A percentile compares a stretch with the other conserved stretches of the same genome.
phyloP scores from a whole-genome alignment of 495 filamentous ascomycete species.

The Cercophora newfieldiana region DNA sequence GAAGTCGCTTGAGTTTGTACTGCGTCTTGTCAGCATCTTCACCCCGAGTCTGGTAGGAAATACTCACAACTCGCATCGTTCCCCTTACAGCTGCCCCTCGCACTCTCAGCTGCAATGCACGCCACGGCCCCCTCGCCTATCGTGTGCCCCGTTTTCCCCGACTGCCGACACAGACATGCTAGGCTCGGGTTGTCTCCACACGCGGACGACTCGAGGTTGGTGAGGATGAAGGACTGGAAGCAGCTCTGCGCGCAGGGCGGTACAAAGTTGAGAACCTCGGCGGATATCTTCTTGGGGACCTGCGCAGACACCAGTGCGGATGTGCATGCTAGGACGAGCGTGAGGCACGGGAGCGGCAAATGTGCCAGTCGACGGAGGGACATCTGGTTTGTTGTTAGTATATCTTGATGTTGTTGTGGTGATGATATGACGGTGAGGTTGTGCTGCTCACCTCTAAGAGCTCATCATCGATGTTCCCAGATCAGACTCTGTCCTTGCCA shows the following conservation, averaged over 20 bases:
- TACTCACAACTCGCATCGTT: constrained; percentile 39
- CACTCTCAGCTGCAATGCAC: constrained; percentile 56
- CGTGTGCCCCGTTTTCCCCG: constrained; percentile 63
- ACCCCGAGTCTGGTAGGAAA: background rate
- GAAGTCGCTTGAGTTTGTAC: constrained; percentile 41
- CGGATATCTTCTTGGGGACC: constrained; percentile 37
- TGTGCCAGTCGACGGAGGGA: constrained; percentile 47
- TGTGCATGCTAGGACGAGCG: constrained; percentile 35
- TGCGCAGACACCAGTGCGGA: constrained; percentile 30
- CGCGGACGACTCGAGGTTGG: constrained; percentile 54
- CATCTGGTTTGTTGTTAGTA: constrained; percentile 35
- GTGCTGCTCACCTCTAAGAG: constrained; percentile 15
- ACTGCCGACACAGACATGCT: constrained; percentile 62
- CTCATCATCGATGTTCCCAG: background rate
- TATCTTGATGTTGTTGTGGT: background rate
- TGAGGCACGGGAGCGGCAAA: constrained; percentile 35
- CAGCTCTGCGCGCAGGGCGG: constrained; percentile 67
- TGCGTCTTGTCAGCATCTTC: constrained; percentile 29
- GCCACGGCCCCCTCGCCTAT: constrained; percentile 67
- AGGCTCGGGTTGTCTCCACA: constrained; percentile 54
- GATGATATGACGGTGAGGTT: background rate
- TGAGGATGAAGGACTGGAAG: constrained; percentile 59
- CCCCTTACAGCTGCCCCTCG: constrained; percentile 42
- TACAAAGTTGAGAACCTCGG: constrained; percentile 50
- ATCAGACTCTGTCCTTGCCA: no score